phyloP scores from a whole-genome alignment of 345 rosid species.

The Fremontodendron californicum region DNA sequence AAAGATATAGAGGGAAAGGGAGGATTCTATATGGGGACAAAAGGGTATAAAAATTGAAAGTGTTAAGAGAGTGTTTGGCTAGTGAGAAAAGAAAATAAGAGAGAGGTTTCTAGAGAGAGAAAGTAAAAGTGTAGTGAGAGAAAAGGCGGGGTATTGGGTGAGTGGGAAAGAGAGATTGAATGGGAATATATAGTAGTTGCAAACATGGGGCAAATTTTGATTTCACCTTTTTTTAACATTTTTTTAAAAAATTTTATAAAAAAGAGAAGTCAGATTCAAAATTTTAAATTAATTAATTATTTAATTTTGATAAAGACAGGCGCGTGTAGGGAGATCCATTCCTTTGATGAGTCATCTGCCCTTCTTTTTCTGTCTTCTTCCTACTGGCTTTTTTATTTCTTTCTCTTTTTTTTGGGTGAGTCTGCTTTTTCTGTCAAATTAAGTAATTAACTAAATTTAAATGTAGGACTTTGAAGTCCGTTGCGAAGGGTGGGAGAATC shows the following conservation, averaged over 20 bases:
- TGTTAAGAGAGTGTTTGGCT: constrained; percentile 17
- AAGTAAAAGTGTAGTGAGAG: constrained; percentile 27
- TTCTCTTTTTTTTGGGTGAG: neutral
- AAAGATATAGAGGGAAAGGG: neutral
- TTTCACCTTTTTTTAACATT: neutral
- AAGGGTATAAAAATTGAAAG: neutral
- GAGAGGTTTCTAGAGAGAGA: neutral
- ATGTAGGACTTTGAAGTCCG: constrained; percentile 32
- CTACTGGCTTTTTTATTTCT: neutral
- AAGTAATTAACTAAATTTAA: constrained; percentile 39
- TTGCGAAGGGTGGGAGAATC: constrained; percentile 9
- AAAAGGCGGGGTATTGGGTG: constrained; percentile 20
- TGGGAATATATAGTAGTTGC: constrained; percentile 33
- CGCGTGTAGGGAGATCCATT: constrained; percentile 4
- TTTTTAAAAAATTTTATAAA: no score
- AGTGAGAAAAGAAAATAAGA: neutral
- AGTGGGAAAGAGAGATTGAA: constrained; percentile 21
- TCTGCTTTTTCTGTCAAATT: constrained; percentile 3
- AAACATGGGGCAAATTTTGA: neutral
- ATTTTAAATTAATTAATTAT: neutral
- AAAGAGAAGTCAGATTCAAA: neutral
- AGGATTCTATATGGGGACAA: neutral
- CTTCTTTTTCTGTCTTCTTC: neutral
- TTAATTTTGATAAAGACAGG: constrained; percentile 15
- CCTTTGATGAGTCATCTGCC: constrained; percentile 17